phyloP scores from a whole-genome alignment of 2,329 filamentous ascomycete genomes.

The Aaosphaeria pasadenensis region DNA sequence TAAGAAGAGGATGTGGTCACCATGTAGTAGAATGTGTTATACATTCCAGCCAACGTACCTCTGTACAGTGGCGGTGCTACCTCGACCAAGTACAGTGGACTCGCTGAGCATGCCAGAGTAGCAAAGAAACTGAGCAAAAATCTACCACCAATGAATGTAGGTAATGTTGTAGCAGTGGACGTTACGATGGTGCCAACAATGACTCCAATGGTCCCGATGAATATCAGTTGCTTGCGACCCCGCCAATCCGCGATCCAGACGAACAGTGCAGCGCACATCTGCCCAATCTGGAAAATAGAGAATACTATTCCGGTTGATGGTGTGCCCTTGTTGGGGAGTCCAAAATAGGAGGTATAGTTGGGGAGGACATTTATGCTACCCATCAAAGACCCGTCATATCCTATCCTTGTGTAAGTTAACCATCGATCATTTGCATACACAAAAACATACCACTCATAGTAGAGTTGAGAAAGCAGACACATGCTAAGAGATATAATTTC shows the following conservation, averaged over 20 bases:
- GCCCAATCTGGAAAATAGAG: constrained; percentile 41
- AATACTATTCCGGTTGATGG: constrained; percentile 45
- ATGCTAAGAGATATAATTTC: constrained; percentile 24
- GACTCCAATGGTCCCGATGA: constrained; percentile 36
- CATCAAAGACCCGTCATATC: constrained; percentile 43
- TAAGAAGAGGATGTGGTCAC: constrained; percentile 13
- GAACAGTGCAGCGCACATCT: constrained; percentile 44
- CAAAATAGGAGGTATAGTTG: constrained; percentile 43
- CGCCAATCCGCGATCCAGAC: constrained; percentile 46
- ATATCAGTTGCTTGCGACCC: constrained; percentile 44
- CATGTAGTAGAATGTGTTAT: constrained; percentile 31
- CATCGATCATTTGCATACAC: not conserved
- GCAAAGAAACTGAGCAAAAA: constrained; percentile 30
- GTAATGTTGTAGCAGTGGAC: constrained; percentile 15
- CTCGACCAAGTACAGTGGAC: constrained; percentile 22
- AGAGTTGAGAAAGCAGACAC: constrained; percentile 30
- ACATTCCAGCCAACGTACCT: constrained; percentile 25
- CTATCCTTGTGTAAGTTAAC: constrained; percentile 18
- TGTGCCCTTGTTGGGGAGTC: constrained; percentile 33
- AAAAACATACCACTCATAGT: constrained; percentile 40
- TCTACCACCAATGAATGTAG: constrained; percentile 22
- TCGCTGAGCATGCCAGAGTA: constrained; percentile 22
- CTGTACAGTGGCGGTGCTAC: constrained; percentile 24
- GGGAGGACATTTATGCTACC: constrained; percentile 45
- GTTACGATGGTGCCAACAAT: constrained; percentile 20